phyloP scores from a whole-genome alignment of 306 rosid species.

The Castanopsis chinensis region DNA sequence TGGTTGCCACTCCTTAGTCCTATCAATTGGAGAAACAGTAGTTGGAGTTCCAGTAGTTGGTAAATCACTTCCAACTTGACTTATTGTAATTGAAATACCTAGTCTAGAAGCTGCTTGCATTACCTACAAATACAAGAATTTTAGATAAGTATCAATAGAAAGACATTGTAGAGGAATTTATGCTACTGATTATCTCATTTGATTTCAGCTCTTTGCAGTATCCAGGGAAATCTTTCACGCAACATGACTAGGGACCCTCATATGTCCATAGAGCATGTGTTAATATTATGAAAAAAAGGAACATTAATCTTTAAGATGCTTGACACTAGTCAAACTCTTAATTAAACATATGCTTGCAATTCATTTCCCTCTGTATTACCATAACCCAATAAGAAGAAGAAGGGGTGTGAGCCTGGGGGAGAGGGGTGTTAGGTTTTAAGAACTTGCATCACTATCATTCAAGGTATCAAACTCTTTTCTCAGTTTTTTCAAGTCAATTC shows the following conservation, averaged over 20 bases:
- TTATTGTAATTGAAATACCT: slow-evolving; percentile 69
- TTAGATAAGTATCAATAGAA: slow-evolving; percentile 7
- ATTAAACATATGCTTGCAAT: neutral
- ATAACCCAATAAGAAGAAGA: neutral
- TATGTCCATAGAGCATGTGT: neutral
- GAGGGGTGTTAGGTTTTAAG: neutral
- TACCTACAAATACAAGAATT: slow-evolving; percentile 47
- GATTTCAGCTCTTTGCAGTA: slow-evolving; percentile 1
- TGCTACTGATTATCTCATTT: neutral
- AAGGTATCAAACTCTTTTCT: neutral
- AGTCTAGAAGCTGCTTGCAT: slow-evolving; percentile 79
- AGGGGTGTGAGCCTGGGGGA: neutral
- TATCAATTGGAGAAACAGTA: slow-evolving; percentile 51
- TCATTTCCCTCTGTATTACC: neutral
- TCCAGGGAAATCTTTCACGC: neutral
- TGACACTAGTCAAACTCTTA: neutral
- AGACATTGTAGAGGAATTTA: slow-evolving; percentile 10
- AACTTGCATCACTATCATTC: neutral
- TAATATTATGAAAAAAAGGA: neutral
- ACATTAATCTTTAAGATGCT: neutral
- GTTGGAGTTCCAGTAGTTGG: slow-evolving; percentile 53
- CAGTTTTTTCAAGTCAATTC: neutral
- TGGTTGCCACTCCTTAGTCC: slow-evolving; percentile 84
- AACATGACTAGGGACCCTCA: neutral
- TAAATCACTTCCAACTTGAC: slow-evolving; percentile 67